These are phyloP conservation scores for Amaranthus tricolor DNA, from an alignment of 179 eudicot species.

Conservation along the genomic window DNA sequence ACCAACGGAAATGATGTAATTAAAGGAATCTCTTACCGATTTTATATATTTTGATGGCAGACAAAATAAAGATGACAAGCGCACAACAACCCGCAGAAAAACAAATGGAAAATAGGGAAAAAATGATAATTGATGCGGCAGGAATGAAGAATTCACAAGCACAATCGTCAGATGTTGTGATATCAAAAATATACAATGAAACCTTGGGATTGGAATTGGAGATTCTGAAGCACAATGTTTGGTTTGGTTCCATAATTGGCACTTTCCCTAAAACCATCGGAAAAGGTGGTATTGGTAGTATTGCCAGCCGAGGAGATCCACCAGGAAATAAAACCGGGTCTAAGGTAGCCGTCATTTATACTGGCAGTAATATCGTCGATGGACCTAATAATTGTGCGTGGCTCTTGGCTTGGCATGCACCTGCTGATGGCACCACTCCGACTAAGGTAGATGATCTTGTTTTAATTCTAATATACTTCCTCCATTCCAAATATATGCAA, in stretches of 20 bases:
- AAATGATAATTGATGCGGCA: no score
- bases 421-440: background rate
- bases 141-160: no score
- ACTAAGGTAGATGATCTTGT: background rate
- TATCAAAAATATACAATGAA: no score
- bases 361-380: background rate
- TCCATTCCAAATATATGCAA: background rate
- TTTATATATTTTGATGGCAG: no score
- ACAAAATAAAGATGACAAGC: no score
- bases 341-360: background rate
- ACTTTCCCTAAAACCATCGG: background rate
- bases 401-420: background rate
- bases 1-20: no score
- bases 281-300: background rate
- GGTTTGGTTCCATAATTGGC: background rate
- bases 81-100: no score
- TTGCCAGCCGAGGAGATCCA: background rate
- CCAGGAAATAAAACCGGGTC: background rate
- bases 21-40: no score
- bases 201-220: background rate
- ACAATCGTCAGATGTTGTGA: background rate
- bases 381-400: background rate
- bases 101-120: no score
- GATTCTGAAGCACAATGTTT: background rate
- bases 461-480: background rate